phyloP scores from a whole-genome alignment of 1,284 basidiomycete species.

The Porogramme epimiltina region DNA sequence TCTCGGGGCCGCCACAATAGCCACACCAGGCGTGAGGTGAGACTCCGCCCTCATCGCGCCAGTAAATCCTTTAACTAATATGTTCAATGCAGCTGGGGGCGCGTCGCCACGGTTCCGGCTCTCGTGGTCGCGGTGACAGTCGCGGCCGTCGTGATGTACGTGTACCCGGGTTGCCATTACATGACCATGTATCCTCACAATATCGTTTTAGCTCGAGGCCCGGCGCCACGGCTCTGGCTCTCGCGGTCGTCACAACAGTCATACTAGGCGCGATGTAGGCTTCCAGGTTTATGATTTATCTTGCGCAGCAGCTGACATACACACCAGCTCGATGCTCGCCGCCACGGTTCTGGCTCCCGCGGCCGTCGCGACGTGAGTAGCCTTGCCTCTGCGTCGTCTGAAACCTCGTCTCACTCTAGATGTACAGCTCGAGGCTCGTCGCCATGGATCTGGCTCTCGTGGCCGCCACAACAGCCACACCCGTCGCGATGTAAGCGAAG shows the following conservation, averaged over 20 bases:
- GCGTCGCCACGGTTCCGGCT: constrained; percentile 13
- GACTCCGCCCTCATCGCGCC: no score
- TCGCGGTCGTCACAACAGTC: constrained; percentile 11
- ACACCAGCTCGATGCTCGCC: constrained; percentile 3
- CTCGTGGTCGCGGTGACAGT: constrained; percentile 13
- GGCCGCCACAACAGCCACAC: constrained; percentile 8
- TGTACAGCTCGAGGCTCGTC: constrained; percentile 6
- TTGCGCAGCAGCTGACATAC: no score
- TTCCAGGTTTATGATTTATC: no score
- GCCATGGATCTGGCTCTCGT: constrained; percentile 11
- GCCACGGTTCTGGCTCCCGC: constrained; percentile 14
- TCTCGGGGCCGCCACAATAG: constrained; percentile 8
- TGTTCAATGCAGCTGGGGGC: neutral
- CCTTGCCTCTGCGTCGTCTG: no score
- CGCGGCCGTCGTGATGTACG: constrained; percentile 10
- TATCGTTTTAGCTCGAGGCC: neutral
- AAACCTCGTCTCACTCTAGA: no score
- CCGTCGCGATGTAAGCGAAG: no score
- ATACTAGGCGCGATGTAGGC: neutral
- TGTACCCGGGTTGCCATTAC: no score
- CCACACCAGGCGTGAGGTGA: neutral
- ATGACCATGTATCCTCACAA: no score
- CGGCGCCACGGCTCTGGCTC: constrained; percentile 12
- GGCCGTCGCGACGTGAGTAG: constrained; percentile 1
- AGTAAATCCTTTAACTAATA: no score